phyloP scores from a whole-genome alignment of 1,284 basidiomycete species.

The Heliocybe sulcata region DNA sequence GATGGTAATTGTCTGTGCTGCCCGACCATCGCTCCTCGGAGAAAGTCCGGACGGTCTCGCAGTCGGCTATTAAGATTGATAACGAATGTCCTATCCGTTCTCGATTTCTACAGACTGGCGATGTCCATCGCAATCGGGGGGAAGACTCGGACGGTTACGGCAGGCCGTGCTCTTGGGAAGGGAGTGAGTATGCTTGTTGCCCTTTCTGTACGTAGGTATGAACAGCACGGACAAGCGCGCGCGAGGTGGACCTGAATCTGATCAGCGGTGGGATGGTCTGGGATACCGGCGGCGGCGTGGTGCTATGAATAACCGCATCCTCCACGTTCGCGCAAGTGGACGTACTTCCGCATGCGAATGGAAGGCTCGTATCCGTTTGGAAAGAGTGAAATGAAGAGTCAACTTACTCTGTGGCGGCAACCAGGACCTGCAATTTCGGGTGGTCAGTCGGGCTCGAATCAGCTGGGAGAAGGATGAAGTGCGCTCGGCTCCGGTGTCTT shows the following conservation, averaged over 20 bases:
- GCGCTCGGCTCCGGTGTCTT: neutral
- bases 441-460: no score
- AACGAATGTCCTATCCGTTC: no score
- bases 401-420: no score
- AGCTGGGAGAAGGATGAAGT: no score
- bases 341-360: neutral
- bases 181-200: neutral
- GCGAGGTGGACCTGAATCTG: neutral
- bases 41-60: no score
- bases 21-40: no score
- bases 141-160: neutral
- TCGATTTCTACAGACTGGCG: neutral
- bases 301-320: no score
- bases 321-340: no score
- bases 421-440: no score
- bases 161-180: neutral
- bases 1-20: no score
- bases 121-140: neutral
- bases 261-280: neutral
- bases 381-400: no score
- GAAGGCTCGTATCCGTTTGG: neutral
- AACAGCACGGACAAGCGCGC: neutral
- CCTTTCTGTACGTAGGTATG: neutral
- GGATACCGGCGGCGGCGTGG: neutral
- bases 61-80: no score